phyloP scores from a whole-genome alignment of 2,329 filamentous ascomycete genomes.

The Mycogone perniciosa region DNA sequence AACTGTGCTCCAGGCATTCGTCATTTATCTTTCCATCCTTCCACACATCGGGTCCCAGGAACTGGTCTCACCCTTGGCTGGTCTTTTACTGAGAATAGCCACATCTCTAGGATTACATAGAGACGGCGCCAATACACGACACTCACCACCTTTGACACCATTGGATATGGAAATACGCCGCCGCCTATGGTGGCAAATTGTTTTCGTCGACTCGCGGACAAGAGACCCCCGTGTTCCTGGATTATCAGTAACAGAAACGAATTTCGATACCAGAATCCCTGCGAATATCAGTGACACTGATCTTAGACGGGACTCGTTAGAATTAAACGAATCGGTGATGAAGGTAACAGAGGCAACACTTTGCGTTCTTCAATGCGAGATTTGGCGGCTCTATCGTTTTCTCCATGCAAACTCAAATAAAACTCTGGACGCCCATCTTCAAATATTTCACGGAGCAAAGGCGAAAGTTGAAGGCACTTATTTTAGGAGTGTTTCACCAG shows the following conservation, averaged over 20 bases:
- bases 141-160: neutral
- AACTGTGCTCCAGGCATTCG: slow-evolving; percentile 20
- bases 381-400: slow-evolving; percentile 20
- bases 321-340: neutral
- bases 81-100: slow-evolving; percentile 19
- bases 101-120: slow-evolving; percentile 17
- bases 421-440: slow-evolving; percentile 9
- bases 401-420: slow-evolving; percentile 11
- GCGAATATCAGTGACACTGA: slow-evolving; percentile 34
- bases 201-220: slow-evolving; percentile 21
- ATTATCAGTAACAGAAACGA: slow-evolving; percentile 15
- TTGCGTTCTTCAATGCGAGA: slow-evolving; percentile 21
- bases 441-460: slow-evolving; percentile 9
- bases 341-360: slow-evolving; percentile 12
- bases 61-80: slow-evolving; percentile 19
- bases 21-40: slow-evolving; percentile 22
- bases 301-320: neutral
- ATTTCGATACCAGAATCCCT: slow-evolving; percentile 37
- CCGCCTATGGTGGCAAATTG: slow-evolving; percentile 25
- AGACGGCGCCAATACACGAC: neutral
- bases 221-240: slow-evolving; percentile 12
- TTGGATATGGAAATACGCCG: slow-evolving; percentile 18
- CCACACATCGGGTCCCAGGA: slow-evolving; percentile 18
- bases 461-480: neutral
- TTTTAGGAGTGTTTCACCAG: neutral